These are phyloP conservation scores for Beta macrorhiza DNA, from an alignment of 179 eudicot genomes.

Conservation along the genomic window DNA sequence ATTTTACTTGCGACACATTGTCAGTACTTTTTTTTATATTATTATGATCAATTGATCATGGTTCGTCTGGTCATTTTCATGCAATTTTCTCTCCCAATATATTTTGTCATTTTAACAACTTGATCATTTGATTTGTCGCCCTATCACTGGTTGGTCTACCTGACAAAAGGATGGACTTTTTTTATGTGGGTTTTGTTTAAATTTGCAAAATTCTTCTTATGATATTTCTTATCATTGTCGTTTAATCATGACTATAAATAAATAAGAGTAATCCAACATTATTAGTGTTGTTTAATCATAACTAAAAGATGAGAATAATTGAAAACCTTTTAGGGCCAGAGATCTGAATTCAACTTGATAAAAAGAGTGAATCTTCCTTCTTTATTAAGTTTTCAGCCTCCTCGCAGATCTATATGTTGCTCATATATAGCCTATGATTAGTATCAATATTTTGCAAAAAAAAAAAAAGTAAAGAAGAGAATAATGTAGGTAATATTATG, in stretches of 20 bases:
- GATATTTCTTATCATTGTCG: constrained; percentile 25
- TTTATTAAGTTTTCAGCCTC: too few species aligned
- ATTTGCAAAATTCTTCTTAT: neutral
- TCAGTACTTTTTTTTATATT: neutral
- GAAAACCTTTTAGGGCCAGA: neutral
- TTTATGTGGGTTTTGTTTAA: neutral
- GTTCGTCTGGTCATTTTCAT: constrained; percentile 30
- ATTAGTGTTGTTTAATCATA: neutral
- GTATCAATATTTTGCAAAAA: too few species aligned
- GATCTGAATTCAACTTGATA: neutral
- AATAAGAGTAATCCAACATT: neutral
- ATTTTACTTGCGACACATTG: neutral
- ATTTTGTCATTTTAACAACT: constrained; percentile 9
- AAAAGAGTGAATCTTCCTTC: neutral
- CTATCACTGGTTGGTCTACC: constrained; percentile 10
- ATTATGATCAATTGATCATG: too few species aligned
- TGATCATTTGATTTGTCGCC: constrained; percentile 23
- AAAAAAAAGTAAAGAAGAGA: too few species aligned
- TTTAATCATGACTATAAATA: constrained; percentile 6
- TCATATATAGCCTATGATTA: too few species aligned
- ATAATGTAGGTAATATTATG: too few species aligned
- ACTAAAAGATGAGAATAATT: neutral
- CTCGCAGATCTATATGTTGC: too few species aligned
- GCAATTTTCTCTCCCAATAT: constrained; percentile 9
- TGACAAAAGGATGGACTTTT: neutral